Evolutionary conservation across 345 rosid species (phyloP), one percentile per base, ranked within the genome.

Genomic region (Ailanthus altissimus): DNA sequence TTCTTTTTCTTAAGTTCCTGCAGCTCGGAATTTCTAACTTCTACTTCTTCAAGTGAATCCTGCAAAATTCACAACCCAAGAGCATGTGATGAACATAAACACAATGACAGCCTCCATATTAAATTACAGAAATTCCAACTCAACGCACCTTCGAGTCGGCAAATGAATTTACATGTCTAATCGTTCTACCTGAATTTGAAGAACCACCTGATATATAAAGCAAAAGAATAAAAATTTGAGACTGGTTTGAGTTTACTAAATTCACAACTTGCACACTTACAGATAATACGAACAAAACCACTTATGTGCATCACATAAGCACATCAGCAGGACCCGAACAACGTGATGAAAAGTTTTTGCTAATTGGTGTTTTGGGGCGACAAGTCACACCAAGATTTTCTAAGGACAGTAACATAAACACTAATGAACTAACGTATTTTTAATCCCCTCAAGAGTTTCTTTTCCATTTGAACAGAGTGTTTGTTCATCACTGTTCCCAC

Each of bases 161-260:
- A 45, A 94, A 94, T 65, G 93, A 88, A 83, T 80, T 86, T 38
- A 94, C 96, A 70, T 90, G 97, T 42, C 76, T 88, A 82, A 92
- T 75, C 50, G 32, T 78, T 81, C 84, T 84, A 79, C 90, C 89
- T 26, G 93, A 88, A 74, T 82, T 86, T 42, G 94, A 92, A 72
- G 84, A 58, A 53, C 89, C 84, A 69, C 91, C 98, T 94, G 87
- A 75, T 12, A 81, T 40, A 47, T 50, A 45, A 70, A 66, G 49
- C 9, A 18, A 58, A 32, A 63, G 51, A 46, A 60, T 64, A 32
- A 38, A 75, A 56, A 15, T 32, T 25, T 50, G 62, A 42, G 36
- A 21, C 53, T 4, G 26, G 12, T 20, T 42, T 45, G 40, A 56
- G 25, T 3, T 3, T 47, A n/a, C 36, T 23, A 28, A 23, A 15